Percentiles rank a stretch among this genome's conserved stretches.
These are phyloP conservation scores for Cutaneotrichosporon curvatum DNA, from an alignment of 1,284 basidiomycete genomes.

Conservation along the genomic window DNA sequence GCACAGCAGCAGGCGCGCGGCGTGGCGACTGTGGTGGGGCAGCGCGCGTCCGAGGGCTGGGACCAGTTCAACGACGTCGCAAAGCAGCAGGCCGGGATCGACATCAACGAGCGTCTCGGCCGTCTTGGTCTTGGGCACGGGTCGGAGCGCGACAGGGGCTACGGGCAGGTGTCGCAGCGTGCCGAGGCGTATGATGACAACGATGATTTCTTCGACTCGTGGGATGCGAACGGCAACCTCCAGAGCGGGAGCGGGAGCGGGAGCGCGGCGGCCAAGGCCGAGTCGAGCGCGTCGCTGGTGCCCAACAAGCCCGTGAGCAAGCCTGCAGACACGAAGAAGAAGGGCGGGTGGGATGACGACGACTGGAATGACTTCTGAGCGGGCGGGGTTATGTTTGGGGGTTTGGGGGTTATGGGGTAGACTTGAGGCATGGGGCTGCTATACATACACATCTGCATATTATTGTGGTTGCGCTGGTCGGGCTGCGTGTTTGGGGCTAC, in stretches of 20 bases:
- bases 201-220: constrained; percentile 37
- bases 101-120: constrained; percentile 42
- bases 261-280: constrained; percentile 2
- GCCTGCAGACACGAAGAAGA: constrained; percentile 17
- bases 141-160: constrained; percentile 9
- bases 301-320: background rate
- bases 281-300: background rate
- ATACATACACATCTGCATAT: too few species aligned
- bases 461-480: too few species aligned
- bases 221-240: constrained; percentile 17
- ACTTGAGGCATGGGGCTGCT: too few species aligned
- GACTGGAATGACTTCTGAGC: constrained; percentile 40
- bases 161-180: constrained; percentile 9
- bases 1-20: constrained; percentile 26
- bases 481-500: too few species aligned
- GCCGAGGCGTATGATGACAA: constrained; percentile 10
- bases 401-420: too few species aligned
- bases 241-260: constrained; percentile 1
- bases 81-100: constrained; percentile 38
- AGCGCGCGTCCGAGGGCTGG: constrained; percentile 41
- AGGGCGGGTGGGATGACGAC: constrained; percentile 34
- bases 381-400: too few species aligned
- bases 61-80: constrained; percentile 40
- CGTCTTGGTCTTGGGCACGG: constrained; percentile 30
- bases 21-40: constrained; percentile 31